Conservation (phyloP, 306 rosid genomes). For the Dryas alaskensis region DNA sequence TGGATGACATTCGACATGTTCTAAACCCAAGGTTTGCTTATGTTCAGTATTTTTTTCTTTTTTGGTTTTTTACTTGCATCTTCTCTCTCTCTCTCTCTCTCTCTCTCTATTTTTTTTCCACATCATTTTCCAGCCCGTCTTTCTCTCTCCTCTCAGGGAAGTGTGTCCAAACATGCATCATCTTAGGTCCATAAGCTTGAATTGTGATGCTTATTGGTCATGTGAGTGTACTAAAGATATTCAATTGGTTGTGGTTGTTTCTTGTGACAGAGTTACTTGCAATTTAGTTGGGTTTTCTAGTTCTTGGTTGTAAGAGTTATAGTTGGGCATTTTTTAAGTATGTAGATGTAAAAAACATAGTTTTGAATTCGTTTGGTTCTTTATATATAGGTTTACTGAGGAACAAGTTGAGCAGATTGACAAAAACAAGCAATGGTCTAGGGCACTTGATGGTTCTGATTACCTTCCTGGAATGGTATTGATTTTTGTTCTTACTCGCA, state of each 20-base stretch:
- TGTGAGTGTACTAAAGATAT: constrained; percentile 6
- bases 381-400: constrained; percentile 54
- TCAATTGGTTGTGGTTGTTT: background rate
- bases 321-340: background rate
- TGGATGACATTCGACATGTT: constrained; percentile 94
- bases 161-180: background rate
- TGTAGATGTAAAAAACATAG: background rate
- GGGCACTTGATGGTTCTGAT: constrained; percentile 97
- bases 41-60: constrained; percentile 16
- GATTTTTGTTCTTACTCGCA: constrained; percentile 22
- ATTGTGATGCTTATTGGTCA: background rate
- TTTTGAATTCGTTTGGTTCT: background rate
- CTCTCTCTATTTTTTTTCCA: background rate
- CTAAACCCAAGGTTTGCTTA: constrained; percentile 78
- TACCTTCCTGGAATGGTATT: constrained; percentile 98
- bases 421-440: constrained; percentile 92
- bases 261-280: background rate
- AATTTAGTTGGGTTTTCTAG: background rate
- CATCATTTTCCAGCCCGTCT: background rate
- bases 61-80: constrained; percentile 1
- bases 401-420: constrained; percentile 86
- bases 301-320: background rate
- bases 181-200: constrained; percentile 9
- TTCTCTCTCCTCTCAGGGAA: constrained; percentile 6
- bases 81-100: background rate